Evolutionary conservation across 1,284 basidiomycete species (phyloP).

Genomic region (Boletus austroedulis): DNA sequence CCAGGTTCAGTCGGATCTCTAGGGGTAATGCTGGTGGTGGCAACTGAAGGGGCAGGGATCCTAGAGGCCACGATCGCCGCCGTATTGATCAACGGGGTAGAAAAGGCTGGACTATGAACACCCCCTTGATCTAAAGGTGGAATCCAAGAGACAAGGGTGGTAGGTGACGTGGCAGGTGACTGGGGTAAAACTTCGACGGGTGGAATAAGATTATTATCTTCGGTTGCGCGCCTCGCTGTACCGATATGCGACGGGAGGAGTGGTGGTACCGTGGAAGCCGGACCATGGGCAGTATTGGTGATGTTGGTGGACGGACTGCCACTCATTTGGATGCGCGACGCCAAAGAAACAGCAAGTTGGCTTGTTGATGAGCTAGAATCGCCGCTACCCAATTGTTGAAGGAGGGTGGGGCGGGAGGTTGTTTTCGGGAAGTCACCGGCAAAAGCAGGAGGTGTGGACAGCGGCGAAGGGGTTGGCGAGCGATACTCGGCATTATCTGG

Average conservation of each 20-base stretch:
- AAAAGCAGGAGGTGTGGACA: slow-evolving; percentile 1
- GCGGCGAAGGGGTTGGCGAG: slow-evolving; percentile 34
- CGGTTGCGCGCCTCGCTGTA: background rate
- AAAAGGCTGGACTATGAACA: background rate
- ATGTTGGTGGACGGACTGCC: background rate
- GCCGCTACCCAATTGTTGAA: slow-evolving; percentile 20
- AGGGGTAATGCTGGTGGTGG: background rate
- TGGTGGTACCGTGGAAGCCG: background rate
- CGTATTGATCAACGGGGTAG: background rate
- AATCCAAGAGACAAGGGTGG: slow-evolving; percentile 9
- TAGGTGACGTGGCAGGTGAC: slow-evolving; percentile 18
- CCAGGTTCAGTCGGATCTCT: background rate
- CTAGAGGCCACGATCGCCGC: background rate
- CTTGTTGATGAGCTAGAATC: background rate
- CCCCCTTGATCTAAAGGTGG: background rate
- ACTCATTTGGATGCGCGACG: slow-evolving; percentile 31
- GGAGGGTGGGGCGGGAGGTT: slow-evolving; percentile 25
- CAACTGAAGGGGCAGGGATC: background rate
- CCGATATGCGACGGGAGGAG: background rate
- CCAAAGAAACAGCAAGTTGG: slow-evolving; percentile 19
- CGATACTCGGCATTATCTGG: slow-evolving; percentile 25
- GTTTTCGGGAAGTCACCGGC: slow-evolving; percentile 5
- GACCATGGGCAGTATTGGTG: background rate
- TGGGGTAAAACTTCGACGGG: slow-evolving; percentile 30
- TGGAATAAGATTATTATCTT: slow-evolving; percentile 25